phyloP scores from a whole-genome alignment of 139 green algal species.

The Tetratostichococcus sp. region DNA sequence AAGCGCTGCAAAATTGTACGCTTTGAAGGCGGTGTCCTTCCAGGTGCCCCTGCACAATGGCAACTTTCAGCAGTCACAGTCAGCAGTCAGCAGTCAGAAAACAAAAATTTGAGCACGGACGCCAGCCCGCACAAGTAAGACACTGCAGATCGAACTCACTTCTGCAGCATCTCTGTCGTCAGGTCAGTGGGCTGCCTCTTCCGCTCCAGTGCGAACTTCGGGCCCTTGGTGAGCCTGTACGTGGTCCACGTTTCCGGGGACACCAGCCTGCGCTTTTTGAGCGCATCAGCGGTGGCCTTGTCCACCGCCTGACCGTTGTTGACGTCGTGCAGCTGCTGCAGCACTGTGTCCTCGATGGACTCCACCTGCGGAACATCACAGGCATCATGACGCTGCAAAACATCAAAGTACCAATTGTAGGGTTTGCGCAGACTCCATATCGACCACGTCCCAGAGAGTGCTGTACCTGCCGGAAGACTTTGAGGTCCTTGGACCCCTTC shows the following conservation, averaged over 20 bases:
- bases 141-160: conserved; percentile 54
- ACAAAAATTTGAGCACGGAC: no score
- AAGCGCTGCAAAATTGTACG: conserved; percentile 94
- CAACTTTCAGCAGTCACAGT: no score
- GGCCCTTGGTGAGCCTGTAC: conserved; percentile 79
- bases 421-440: no score
- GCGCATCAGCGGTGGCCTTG: conserved; percentile 30
- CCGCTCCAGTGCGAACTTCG: conserved; percentile 91
- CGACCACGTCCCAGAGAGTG: no score
- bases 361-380: conserved; percentile 37
- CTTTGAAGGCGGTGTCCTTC: conserved; percentile 87
- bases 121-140: no score
- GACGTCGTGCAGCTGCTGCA: conserved; percentile 43
- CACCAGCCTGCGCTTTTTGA: conserved; percentile 86
- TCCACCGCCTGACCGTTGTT: conserved; percentile 40
- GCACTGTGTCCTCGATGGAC: conserved; percentile 54
- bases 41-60: conserved; percentile 80
- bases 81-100: no score
- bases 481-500: conserved; percentile 7
- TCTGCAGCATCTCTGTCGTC: conserved; percentile 88
- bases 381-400: no score
- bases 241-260: conserved; percentile 71
- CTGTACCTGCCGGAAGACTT: conserved; percentile 2
- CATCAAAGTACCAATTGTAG: no score
- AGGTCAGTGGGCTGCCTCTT: conserved; percentile 92